These are phyloP conservation scores for Chaetoceros muelleri DNA, from an alignment of 108 stramenopile species.

Conservation along the genomic window DNA sequence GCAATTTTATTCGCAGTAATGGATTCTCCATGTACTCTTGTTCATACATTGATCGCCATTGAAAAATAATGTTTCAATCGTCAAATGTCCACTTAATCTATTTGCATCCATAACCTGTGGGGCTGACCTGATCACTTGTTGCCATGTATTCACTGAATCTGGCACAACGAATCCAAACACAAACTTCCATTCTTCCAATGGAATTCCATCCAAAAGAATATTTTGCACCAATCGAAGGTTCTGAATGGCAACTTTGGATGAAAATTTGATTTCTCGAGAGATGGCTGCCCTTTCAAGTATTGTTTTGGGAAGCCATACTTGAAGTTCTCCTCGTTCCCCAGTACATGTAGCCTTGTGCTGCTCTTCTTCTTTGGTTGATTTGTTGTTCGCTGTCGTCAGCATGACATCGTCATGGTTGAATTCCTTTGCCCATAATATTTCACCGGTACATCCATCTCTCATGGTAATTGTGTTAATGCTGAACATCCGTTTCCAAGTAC, in stretches of 20 bases:
- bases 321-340: too few relatives aligned
- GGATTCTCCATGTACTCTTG: not conserved
- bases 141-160: not conserved
- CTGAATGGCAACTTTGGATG: not conserved
- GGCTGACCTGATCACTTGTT: not conserved
- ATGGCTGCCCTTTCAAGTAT: not conserved
- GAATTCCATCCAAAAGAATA: not conserved
- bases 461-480: too few relatives aligned
- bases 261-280: not conserved
- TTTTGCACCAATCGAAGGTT: not conserved
- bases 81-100: not conserved
- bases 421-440: too few relatives aligned
- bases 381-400: too few relatives aligned
- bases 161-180: not conserved
- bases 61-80: not conserved
- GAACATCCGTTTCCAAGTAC: too few relatives aligned
- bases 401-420: too few relatives aligned
- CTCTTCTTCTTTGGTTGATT: too few relatives aligned
- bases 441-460: too few relatives aligned
- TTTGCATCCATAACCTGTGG: not conserved
- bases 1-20: too few relatives aligned
- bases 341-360: too few relatives aligned
- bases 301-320: not conserved
- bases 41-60: not conserved
- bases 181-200: not conserved